Percentiles rank a stretch among this genome's conserved stretches.
Evolutionary conservation across 2,329 filamentous ascomycete species (phyloP).

Genomic region (Claviceps maximensis): DNA sequence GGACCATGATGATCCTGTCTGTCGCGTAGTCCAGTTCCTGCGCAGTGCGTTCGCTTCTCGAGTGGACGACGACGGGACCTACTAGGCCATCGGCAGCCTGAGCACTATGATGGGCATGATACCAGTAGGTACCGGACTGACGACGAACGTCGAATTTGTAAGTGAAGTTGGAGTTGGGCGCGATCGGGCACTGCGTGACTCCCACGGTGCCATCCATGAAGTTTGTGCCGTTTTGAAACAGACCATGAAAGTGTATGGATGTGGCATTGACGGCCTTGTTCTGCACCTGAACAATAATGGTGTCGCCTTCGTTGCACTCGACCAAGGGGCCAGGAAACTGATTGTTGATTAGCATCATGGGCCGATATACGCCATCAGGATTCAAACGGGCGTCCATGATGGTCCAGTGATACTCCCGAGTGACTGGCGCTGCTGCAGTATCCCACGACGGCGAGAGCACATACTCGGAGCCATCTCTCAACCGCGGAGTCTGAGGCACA

Average conservation of each 20-base stretch:
- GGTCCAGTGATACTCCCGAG: conserved; percentile 47
- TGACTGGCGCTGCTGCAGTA: conserved; percentile 31
- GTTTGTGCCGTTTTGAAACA: conserved; percentile 64
- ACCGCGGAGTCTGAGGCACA: conserved; percentile 10
- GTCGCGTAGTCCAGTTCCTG: conserved; percentile 18
- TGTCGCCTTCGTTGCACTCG: conserved; percentile 61
- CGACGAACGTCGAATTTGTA: conserved; percentile 53
- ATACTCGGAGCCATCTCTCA: conserved; percentile 35
- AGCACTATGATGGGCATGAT: conserved; percentile 52
- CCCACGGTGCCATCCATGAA: conserved; percentile 60
- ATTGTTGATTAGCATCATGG: conserved; percentile 59
- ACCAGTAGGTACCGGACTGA: conserved; percentile 39
- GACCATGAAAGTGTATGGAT: conserved; percentile 63
- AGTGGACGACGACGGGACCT: conserved; percentile 53
- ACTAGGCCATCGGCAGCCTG: conserved; percentile 58
- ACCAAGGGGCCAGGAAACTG: conserved; percentile 63
- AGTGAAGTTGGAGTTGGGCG: conserved; percentile 46
- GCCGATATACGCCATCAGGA: conserved; percentile 44
- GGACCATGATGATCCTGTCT: conserved; percentile 54
- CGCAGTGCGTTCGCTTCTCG: conserved; percentile 27
- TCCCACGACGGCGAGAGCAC: conserved; percentile 45
- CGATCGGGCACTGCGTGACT: conserved; percentile 54
- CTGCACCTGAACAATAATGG: conserved; percentile 52
- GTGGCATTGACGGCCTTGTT: conserved; percentile 56
- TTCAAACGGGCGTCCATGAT: conserved; percentile 44